These are phyloP conservation scores for Pestalotiopsis sp. DNA, from an alignment of 2,329 filamentous ascomycete species.

Conservation along the genomic window DNA sequence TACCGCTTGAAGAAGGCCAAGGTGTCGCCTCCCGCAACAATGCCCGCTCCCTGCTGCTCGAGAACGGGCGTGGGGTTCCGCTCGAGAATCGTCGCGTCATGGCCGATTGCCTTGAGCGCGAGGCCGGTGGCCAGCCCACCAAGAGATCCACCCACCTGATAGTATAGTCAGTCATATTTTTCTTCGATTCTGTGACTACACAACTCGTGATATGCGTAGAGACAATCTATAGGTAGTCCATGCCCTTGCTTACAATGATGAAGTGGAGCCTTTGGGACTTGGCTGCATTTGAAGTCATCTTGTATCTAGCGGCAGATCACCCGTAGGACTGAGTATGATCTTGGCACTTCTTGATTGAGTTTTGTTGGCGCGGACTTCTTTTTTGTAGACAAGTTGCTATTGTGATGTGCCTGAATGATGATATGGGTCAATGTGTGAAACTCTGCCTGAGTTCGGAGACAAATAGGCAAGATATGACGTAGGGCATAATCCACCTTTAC, in stretches of 20 bases:
- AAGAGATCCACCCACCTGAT: slow-evolving; percentile 44
- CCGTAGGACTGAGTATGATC: not conserved
- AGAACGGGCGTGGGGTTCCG: slow-evolving; percentile 44
- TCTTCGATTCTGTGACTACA: too few relatives aligned
- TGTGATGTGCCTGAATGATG: too few relatives aligned
- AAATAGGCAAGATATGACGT: too few relatives aligned
- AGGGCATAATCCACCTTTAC: too few relatives aligned
- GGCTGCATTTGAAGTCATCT: not conserved
- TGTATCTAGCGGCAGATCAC: not conserved
- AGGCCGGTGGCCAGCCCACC: slow-evolving; percentile 42
- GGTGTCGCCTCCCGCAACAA: slow-evolving; percentile 46
- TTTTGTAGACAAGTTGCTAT: too few relatives aligned
- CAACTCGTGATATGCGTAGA: not conserved
- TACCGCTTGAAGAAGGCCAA: slow-evolving; percentile 43
- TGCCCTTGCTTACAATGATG: not conserved
- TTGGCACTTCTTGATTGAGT: not conserved
- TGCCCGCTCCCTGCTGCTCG: slow-evolving; percentile 50
- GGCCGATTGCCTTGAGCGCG: slow-evolving; percentile 41
- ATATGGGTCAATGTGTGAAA: too few relatives aligned
- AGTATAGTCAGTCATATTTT: not conserved
- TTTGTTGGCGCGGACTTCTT: too few relatives aligned
- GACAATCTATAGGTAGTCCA: too few relatives aligned
- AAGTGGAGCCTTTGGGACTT: not conserved
- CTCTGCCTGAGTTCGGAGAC: too few relatives aligned
- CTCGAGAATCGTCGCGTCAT: slow-evolving; percentile 46